Conservation (phyloP, 352 stramenopile species). For the Globisporangium splendens region DNA sequence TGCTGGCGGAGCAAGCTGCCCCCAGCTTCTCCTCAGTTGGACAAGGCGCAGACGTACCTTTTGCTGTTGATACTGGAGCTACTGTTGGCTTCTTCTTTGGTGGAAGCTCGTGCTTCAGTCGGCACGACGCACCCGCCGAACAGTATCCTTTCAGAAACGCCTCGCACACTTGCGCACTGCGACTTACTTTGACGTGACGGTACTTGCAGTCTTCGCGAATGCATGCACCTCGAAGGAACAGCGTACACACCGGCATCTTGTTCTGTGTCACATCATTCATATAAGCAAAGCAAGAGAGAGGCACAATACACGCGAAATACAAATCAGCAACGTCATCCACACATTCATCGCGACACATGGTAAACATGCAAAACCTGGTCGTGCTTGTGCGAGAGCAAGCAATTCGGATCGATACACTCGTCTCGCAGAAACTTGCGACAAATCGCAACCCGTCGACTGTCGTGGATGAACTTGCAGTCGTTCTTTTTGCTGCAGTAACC, state of each 20-base stretch:
- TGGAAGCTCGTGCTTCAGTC: constrained; percentile 60
- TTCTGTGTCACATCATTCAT: constrained; percentile 29
- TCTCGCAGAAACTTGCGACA: constrained; percentile 76
- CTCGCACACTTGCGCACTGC: constrained; percentile 51
- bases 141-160: constrained; percentile 73
- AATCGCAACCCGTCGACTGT: constrained; percentile 78
- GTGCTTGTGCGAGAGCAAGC: constrained; percentile 62
- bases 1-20: background rate
- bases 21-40: background rate
- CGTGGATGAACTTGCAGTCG: constrained; percentile 77
- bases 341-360: constrained; percentile 3
- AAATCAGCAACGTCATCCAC: constrained; percentile 9
- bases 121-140: constrained; percentile 42
- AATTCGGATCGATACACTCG: constrained; percentile 53
- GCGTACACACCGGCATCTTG: constrained; percentile 78
- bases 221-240: constrained; percentile 74
- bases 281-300: no score
- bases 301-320: background rate
- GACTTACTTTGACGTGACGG: constrained; percentile 79
- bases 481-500: constrained; percentile 83
- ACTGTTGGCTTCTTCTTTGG: constrained; percentile 19
- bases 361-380: constrained; percentile 56
- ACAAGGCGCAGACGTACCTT: constrained; percentile 35
- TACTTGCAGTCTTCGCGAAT: constrained; percentile 76
- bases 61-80: constrained; percentile 3